Percentiles rank a stretch among this genome's conserved stretches.
phyloP scores from a whole-genome alignment of 768 basidiomycete genomes.

The Leccinum fibrillosum region DNA sequence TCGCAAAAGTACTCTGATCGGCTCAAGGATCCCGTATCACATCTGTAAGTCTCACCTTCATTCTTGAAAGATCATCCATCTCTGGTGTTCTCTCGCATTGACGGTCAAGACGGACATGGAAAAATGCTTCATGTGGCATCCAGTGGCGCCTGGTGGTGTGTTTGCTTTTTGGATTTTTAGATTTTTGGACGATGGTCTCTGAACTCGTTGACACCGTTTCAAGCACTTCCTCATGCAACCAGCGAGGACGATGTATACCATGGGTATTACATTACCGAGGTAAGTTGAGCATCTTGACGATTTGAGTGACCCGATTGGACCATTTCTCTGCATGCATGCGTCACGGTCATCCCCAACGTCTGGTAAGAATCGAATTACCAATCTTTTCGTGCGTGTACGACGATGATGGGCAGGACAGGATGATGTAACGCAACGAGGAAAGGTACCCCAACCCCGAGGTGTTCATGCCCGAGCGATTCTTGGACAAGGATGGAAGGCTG shows the following conservation, averaged over 20 bases:
- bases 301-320: not conserved
- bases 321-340: not conserved
- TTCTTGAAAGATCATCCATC: too few species aligned
- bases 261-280: not conserved
- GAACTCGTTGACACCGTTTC: too few species aligned
- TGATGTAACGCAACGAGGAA: not conserved
- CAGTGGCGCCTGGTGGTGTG: too few species aligned
- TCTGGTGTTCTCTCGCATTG: too few species aligned
- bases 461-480: not conserved
- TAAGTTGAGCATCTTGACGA: not conserved
- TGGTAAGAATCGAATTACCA: not conserved
- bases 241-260: not conserved
- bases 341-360: not conserved
- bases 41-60: not conserved
- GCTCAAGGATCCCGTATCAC: not conserved
- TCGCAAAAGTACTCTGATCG: not conserved
- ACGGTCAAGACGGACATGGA: not conserved
- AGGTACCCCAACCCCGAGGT: not conserved
- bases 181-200: too few species aligned
- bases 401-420: not conserved
- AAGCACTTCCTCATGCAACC: too few species aligned
- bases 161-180: too few species aligned
- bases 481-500: not conserved
- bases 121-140: not conserved
- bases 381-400: not conserved